A percentile compares a stretch with the other conserved stretches of the same genome.
Conservation (phyloP, 1,139 yeast genomes). For the Sporopachydermia cereana region DNA sequence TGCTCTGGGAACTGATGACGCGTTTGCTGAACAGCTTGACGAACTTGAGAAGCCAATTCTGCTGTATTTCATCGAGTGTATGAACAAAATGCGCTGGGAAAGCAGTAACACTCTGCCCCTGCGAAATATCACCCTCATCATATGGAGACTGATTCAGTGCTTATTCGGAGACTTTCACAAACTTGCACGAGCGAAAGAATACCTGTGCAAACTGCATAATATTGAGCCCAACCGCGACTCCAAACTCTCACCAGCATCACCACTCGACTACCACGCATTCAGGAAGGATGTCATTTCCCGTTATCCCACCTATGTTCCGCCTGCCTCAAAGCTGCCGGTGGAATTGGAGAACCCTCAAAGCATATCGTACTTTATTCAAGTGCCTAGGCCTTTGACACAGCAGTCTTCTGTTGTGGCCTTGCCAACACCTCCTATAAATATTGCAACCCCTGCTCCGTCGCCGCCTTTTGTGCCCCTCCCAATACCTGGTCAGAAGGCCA, state of each 20-base stretch:
- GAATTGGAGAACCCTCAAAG: conserved; percentile 32
- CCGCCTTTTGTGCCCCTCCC: conserved; percentile 56
- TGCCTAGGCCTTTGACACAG: conserved; percentile 43
- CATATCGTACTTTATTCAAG: conserved; percentile 44
- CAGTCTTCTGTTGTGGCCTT: conserved; percentile 45
- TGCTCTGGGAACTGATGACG: conserved; percentile 20
- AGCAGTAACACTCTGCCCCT: conserved; percentile 20
- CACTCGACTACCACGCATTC: conserved; percentile 70
- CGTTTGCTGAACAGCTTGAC: conserved; percentile 19
- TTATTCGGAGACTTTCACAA: conserved; percentile 51
- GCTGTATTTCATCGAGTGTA: conserved; percentile 33
- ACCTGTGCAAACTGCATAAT: conserved; percentile 33
- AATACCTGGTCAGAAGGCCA: conserved; percentile 43
- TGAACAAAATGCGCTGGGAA: conserved; percentile 62
- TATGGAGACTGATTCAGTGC: conserved; percentile 48
- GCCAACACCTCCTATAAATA: conserved; percentile 56
- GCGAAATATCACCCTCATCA: conserved; percentile 43
- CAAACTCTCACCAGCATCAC: conserved; percentile 43
- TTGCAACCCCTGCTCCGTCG: conserved; percentile 85
- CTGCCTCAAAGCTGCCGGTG: conserved; percentile 33
- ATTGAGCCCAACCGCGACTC: conserved; percentile 19
- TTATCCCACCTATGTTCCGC: conserved; percentile 57
- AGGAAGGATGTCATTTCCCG: conserved; percentile 64
- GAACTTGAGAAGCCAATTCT: conserved; percentile 28
- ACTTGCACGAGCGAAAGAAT: conserved; percentile 37